Conservation (phyloP, 768 basidiomycete genomes). For the Pleurotus citrinopileatus region DNA sequence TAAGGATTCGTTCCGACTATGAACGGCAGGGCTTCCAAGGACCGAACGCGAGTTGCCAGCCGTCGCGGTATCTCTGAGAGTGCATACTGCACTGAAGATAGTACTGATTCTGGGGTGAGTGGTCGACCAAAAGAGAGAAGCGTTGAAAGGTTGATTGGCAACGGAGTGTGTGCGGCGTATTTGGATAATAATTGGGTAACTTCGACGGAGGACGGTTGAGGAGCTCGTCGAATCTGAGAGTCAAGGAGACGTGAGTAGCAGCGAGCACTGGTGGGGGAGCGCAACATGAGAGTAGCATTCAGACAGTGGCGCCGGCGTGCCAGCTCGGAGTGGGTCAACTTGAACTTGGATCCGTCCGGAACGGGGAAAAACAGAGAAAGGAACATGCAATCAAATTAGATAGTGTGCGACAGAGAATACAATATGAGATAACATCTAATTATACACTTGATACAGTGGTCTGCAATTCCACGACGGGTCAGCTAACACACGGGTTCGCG, state of each 20-base stretch:
- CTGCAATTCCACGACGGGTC: conserved; percentile 31
- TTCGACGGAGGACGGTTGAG: conserved; percentile 48
- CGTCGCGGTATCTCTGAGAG: conserved; percentile 76
- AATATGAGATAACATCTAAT: conserved; percentile 46
- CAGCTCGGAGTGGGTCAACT: no score
- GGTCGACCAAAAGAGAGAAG: conserved; percentile 77
- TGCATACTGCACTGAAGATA: conserved; percentile 72
- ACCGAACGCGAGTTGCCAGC: conserved; percentile 70
- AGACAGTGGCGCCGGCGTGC: no score
- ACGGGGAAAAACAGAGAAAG: not conserved
- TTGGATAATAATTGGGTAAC: conserved; percentile 58
- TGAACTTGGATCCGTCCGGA: conserved; percentile 6
- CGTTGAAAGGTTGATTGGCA: conserved; percentile 67
- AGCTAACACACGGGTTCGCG: conserved; percentile 14
- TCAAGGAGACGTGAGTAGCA: conserved; percentile 5
- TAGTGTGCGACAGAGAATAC: conserved; percentile 1
- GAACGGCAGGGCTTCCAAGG: conserved; percentile 75
- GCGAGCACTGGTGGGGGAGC: not conserved
- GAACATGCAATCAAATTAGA: conserved; percentile 7
- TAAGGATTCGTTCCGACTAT: conserved; percentile 90
- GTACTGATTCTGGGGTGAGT: conserved; percentile 63
- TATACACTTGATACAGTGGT: conserved; percentile 91
- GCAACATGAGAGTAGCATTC: not conserved
- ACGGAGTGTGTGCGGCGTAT: conserved; percentile 61
- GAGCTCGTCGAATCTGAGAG: conserved; percentile 33